phyloP scores from a whole-genome alignment of 2,329 filamentous ascomycete species.

The Byssothecium circinans region DNA sequence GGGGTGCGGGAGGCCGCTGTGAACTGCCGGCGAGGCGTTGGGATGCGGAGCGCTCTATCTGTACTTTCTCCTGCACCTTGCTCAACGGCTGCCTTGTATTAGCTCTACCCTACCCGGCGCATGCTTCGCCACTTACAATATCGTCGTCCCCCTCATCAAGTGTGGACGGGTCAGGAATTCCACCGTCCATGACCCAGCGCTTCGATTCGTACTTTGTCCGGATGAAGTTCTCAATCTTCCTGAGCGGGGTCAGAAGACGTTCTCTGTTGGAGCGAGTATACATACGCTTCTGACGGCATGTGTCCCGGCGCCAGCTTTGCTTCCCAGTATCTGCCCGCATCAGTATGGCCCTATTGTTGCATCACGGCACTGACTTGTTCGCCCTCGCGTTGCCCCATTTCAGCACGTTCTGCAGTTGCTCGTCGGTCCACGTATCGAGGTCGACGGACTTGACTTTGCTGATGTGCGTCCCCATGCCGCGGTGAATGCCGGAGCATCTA shows the following conservation, averaged over 20 bases:
- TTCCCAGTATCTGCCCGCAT: conserved; percentile 74
- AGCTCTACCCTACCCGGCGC: conserved; percentile 7
- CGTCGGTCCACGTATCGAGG: conserved; percentile 97
- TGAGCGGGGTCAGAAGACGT: conserved; percentile 34
- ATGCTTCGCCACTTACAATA: conserved; percentile 59
- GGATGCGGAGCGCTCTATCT: conserved; percentile 62
- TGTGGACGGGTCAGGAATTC: conserved; percentile 87
- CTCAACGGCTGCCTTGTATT: conserved; percentile 58
- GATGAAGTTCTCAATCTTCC: conserved; percentile 99
- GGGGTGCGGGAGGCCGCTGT: conserved; percentile 40
- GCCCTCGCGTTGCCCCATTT: conserved; percentile 95
- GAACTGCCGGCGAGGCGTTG: conserved; percentile 50
- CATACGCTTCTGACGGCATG: conserved; percentile 81
- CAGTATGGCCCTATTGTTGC: conserved; percentile 15
- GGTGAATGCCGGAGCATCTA: conserved; percentile 92
- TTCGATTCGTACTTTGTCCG: conserved; percentile 98
- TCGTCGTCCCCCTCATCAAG: conserved; percentile 85
- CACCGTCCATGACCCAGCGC: conserved; percentile 98
- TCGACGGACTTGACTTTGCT: conserved; percentile 98
- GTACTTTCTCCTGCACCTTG: conserved; percentile 71
- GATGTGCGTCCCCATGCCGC: conserved; percentile 98
- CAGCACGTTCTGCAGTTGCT: conserved; percentile 90
- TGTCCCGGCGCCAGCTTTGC: conserved; percentile 88
- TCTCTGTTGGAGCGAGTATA: conserved; percentile 7
- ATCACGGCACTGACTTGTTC: conserved; percentile 68